These are phyloP conservation scores for Talaromyces sp. DNA, from an alignment of 2,329 filamentous ascomycete genomes.

Conservation along the genomic window DNA sequence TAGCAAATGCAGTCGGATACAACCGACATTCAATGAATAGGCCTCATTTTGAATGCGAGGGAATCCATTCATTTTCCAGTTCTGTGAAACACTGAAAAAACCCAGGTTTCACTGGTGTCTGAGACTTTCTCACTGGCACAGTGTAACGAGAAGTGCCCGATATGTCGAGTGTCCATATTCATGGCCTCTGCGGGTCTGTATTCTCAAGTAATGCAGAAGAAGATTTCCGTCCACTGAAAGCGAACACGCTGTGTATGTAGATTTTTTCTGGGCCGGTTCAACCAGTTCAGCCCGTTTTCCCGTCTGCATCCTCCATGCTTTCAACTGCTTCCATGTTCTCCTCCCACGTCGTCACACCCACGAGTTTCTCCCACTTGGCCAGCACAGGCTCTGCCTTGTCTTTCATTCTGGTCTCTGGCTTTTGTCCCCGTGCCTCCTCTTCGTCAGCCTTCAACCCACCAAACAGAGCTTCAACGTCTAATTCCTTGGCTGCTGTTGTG, in stretches of 20 bases:
- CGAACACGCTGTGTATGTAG: slow-evolving; percentile 29
- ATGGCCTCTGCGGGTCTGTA: background rate
- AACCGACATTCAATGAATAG: background rate
- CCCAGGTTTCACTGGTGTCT: background rate
- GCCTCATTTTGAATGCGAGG: background rate
- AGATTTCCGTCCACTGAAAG: background rate
- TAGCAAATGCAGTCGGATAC: background rate
- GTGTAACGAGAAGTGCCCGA: background rate
- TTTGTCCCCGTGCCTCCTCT: slow-evolving; percentile 14
- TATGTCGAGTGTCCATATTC: background rate
- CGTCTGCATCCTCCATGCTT: slow-evolving; percentile 20
- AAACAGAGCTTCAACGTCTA: slow-evolving; percentile 61
- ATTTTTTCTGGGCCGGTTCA: too few species aligned
- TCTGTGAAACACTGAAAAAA: background rate
- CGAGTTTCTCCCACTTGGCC: slow-evolving; percentile 25
- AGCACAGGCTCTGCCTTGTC: slow-evolving; percentile 26
- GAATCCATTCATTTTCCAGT: background rate
- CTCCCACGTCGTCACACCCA: slow-evolving; percentile 31
- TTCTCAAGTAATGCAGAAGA: background rate
- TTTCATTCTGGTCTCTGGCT: slow-evolving; percentile 23
- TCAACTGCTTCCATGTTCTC: slow-evolving; percentile 34
- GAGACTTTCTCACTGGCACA: background rate
- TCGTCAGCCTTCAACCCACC: slow-evolving; percentile 23
- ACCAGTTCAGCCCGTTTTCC: background rate
- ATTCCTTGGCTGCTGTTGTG: slow-evolving; percentile 49